These are phyloP conservation scores for Austroboletus eburneus DNA, from an alignment of 768 basidiomycete genomes.

Conservation along the genomic window DNA sequence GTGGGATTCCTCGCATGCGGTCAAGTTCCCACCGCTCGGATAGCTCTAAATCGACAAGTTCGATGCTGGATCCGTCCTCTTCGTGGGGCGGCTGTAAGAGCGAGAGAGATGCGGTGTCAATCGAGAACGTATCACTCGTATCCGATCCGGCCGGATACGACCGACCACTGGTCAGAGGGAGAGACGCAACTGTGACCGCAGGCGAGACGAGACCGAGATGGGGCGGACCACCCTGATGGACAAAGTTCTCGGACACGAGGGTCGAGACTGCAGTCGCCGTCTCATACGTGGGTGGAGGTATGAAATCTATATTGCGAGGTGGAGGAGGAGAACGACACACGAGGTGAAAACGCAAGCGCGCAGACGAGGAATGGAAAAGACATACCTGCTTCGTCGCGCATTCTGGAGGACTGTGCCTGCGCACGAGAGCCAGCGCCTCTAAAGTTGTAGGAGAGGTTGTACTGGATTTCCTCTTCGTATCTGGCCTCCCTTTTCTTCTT, in stretches of 20 bases:
- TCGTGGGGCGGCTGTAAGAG: conserved; percentile 27
- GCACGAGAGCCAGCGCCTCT: conserved; percentile 28
- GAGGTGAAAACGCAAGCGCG: background rate
- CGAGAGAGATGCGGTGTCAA: conserved; percentile 16
- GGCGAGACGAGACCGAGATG: conserved; percentile 24
- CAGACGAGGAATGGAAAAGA: conserved; percentile 6
- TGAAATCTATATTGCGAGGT: conserved; percentile 43
- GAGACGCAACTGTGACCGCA: conserved; percentile 22
- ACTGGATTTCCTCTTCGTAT: conserved; percentile 42
- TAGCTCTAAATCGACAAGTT: conserved; percentile 48
- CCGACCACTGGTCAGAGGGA: conserved; percentile 13
- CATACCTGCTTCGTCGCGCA: conserved; percentile 31
- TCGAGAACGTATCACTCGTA: conserved; percentile 21
- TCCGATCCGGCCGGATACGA: conserved; percentile 16
- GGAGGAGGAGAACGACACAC: conserved; percentile 22
- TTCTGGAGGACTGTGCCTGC: conserved; percentile 23
- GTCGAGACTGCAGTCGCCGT: conserved; percentile 42
- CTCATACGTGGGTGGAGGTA: conserved; percentile 75
- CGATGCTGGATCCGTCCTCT: conserved; percentile 48
- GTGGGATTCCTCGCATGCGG: conserved; percentile 38
- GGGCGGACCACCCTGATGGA: conserved; percentile 25
- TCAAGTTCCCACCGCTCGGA: conserved; percentile 43
- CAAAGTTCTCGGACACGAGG: conserved; percentile 39
- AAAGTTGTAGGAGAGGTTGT: conserved; percentile 31
- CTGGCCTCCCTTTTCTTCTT: conserved; percentile 43